Base-by-base conservation (phyloP, 1,284 basidiomycete species). In the Boletus smithii region DNA sequence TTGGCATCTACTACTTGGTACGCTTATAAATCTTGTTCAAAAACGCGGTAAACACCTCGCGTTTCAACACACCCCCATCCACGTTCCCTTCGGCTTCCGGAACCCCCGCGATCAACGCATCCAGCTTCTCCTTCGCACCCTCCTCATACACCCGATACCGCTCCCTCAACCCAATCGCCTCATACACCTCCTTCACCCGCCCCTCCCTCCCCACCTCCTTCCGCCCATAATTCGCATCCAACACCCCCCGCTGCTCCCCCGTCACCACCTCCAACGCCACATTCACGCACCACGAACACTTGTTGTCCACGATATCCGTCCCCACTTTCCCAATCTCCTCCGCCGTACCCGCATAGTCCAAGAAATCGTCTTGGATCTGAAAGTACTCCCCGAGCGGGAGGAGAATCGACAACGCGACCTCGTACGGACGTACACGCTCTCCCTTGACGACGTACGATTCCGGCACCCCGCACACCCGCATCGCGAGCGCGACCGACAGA, bases 261-360 rank as follows among this genome's bases (percentile, higher is more conserved):
- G 69, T 73, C 3, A 76, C 81, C 41, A 74, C 61, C 14, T 76
- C 73, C 51, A 99, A 78, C 26, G 94, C 95, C 16, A 84, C 85
- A 71, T 97, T 98, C 70, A 99, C 77, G 64, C 88, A 88, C 97
- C 95, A 99, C 33, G 89, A 91, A 73, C 97, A 99, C 74, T 99
- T 99, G 82, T 98, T 98, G 73, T 99, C 95, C 49, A 97, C 71
- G 62, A 99, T 99, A 69, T 99, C 97, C 17, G 95, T 98, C 26
- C 95, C 97, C 55, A 98, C 83, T 75, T 99, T 99, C 54, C 95
- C 97, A 47, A 98, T 90, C 58, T 90, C 80, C 72, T 95, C 92
- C 0, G 93, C 91, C 2, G 90, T 81, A 10, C 88, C 93, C 43
- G 88, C 88, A 66, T 85, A 97, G 71, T 99, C 95, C 57, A 99